Base-by-base conservation (phyloP, 257 asterid species). In the Ligustrum vulgare region DNA sequence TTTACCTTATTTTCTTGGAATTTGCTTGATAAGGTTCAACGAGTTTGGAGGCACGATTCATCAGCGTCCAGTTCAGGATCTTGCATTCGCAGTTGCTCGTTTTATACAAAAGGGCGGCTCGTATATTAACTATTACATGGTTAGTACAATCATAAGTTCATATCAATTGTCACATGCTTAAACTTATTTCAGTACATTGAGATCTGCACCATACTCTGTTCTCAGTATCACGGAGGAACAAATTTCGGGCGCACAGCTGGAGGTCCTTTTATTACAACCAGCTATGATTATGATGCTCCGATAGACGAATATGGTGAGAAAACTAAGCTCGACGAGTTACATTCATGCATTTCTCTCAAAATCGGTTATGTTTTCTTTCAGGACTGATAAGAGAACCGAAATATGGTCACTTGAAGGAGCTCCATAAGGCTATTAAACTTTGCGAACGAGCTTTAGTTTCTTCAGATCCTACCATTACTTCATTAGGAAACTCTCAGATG, bases 241-340 rank as follows among this genome's bases (percentile, higher is more conserved):
- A 90, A 90, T 84, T 88, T 88, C 51, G 94, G 91, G 9, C 92
- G 96, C 73, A 84, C 89, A n/a, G 90, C 91, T 36, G 96, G 93
- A 20, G 96, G 96, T 23, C 93, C 91, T 49, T 89, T 90, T 63
- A 74, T 88, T 39, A 87, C 93, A 47, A 90, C 96, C 12, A 86
- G 89, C 82, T 88, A 90, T 34, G 96, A 90, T 70, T 88, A 88
- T 78, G 96, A 90, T 84, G 96, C 96, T 78, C 96, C 94, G 0
- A 81, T 88, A 37, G 96, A 90, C 65, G 96, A 90, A 80, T 88
- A 84, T 70, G 96, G 96, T 90, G 68, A 77, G 80, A 34, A 33
- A 71, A 28, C 74, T 31, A 34, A 65, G 25, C 60, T 60, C n/a
- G 15, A 71, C 37, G 16, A 31, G 49, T 70, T 33, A 23, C 32